Percentiles rank a stretch among this genome's conserved stretches.
Conservation (phyloP, 1,139 yeast species). For the Scheffersomyces insectosa region DNA sequence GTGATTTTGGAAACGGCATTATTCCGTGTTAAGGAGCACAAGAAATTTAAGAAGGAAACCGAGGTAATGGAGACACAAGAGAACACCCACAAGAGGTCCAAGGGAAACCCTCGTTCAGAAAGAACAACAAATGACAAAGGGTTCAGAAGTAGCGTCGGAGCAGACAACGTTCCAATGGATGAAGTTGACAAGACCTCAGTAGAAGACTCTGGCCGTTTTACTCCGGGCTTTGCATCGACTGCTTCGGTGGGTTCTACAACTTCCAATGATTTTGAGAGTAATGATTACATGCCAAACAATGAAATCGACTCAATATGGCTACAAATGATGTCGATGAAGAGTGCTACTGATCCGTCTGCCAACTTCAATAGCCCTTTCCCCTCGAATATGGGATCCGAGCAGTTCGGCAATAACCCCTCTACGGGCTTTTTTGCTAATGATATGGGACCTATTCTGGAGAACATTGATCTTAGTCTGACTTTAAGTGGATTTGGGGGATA, state of each 20-base stretch:
- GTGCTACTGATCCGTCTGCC: constrained; percentile 3
- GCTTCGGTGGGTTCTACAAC: constrained; percentile 5
- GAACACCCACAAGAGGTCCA: no score
- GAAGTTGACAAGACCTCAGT: not conserved
- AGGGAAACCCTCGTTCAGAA: no score
- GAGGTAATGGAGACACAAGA: not conserved
- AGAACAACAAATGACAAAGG: not conserved
- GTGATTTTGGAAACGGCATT: constrained; percentile 9
- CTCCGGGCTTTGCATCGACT: not conserved
- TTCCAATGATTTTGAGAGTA: constrained; percentile 7
- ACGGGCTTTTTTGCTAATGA: no score
- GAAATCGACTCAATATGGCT: constrained; percentile 31
- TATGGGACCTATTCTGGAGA: no score
- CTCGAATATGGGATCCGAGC: no score
- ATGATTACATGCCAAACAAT: constrained; percentile 18
- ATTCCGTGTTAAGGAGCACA: constrained; percentile 4
- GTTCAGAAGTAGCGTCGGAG: not conserved
- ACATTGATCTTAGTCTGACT: no score
- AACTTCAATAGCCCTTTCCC: constrained; percentile 1
- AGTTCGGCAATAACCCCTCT: no score
- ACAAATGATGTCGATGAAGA: constrained; percentile 28
- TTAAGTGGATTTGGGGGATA: not conserved
- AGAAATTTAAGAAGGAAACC: not conserved
- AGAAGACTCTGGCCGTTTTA: not conserved
- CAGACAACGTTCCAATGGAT: not conserved